A percentile compares a stretch with the other conserved stretches of the same genome.
These are phyloP conservation scores for Talaromyces sp. DNA, from an alignment of 2,329 filamentous ascomycete species.

Conservation along the genomic window DNA sequence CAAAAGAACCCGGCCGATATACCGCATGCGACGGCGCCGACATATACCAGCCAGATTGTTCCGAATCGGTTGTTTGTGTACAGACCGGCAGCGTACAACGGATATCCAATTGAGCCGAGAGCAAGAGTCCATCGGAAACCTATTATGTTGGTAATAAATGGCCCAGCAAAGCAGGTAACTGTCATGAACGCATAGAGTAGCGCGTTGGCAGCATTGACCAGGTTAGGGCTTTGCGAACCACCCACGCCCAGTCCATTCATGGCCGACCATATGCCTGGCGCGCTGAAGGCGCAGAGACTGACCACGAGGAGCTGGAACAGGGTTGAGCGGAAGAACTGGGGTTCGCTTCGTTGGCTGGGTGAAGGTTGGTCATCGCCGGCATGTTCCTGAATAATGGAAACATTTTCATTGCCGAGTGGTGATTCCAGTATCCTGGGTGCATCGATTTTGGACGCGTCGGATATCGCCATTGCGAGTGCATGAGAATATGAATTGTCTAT, in stretches of 20 bases:
- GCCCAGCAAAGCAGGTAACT: conserved; percentile 40
- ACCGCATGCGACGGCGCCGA: conserved; percentile 45
- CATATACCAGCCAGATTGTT: conserved; percentile 42
- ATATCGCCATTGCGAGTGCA: neutral
- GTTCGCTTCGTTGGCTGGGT: neutral
- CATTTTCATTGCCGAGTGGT: neutral
- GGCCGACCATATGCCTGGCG: conserved; percentile 41
- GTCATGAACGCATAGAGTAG: conserved; percentile 44
- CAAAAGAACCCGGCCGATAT: conserved; percentile 47
- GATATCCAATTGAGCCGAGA: conserved; percentile 35
- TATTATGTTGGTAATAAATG: conserved; percentile 38
- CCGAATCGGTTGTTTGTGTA: conserved; percentile 37
- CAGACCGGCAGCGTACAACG: conserved; percentile 42
- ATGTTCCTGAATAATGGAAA: neutral
- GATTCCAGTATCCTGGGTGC: neutral
- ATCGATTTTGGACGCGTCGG: neutral
- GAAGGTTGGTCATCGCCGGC: neutral
- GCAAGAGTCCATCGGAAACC: conserved; percentile 36
- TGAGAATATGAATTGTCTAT: neutral
- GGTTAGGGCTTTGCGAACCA: conserved; percentile 38
- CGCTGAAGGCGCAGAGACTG: conserved; percentile 35
- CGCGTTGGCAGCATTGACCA: conserved; percentile 46
- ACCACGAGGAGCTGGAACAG: conserved; percentile 37
- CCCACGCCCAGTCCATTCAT: conserved; percentile 41
- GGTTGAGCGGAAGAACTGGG: conserved; percentile 36